Evolutionary conservation across 176 grass and related monocot species (phyloP).

Genomic region (Ampelocalamus luodianensis): DNA sequence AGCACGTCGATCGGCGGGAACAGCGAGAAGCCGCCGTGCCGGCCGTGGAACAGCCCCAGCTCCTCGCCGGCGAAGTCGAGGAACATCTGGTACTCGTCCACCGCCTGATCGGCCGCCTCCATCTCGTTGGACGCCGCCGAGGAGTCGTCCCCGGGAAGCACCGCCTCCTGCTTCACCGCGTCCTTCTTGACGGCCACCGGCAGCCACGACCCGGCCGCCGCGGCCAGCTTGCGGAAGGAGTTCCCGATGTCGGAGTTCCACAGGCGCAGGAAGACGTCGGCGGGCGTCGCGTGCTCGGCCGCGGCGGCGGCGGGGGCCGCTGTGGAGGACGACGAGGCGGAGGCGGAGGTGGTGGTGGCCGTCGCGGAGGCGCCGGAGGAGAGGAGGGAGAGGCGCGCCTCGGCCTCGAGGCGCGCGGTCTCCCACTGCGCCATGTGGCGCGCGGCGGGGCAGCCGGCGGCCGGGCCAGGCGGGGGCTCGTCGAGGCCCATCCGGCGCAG

Average conservation of each 20-base stretch:
- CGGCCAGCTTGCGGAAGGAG: conserved; percentile 58
- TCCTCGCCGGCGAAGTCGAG: conserved; percentile 91
- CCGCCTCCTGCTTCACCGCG: conserved; percentile 4
- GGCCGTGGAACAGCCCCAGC: conserved; percentile 63
- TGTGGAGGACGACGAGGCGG: conserved; percentile 44
- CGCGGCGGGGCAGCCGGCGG: conserved; percentile 54
- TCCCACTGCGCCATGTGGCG: conserved; percentile 99
- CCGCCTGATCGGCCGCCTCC: conserved; percentile 38
- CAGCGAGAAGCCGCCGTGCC: conserved; percentile 66
- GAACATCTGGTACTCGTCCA: conserved; percentile 70
- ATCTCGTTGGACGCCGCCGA: conserved; percentile 68
- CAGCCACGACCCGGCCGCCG: not conserved
- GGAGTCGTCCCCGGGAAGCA: conserved; percentile 56
- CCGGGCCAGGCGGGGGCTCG: conserved; percentile 40
- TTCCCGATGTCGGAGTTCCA: conserved; percentile 87
- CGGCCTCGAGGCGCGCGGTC: conserved; percentile 86
- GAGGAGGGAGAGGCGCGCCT: conserved; percentile 79
- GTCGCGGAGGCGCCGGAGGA: conserved; percentile 37
- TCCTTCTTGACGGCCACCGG: conserved; percentile 13
- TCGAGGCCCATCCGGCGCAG: conserved; percentile 77
- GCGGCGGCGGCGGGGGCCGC: not conserved
- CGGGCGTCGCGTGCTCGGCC: conserved; percentile 5
- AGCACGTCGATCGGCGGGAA: conserved; percentile 72
- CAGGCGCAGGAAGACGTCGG: conserved; percentile 77
- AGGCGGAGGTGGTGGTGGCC: conserved; percentile 17